Percentiles rank a stretch among this genome's conserved stretches.
These are phyloP conservation scores for Chaetomium cochliodes DNA, from an alignment of 495 filamentous ascomycete genomes.

Conservation along the genomic window DNA sequence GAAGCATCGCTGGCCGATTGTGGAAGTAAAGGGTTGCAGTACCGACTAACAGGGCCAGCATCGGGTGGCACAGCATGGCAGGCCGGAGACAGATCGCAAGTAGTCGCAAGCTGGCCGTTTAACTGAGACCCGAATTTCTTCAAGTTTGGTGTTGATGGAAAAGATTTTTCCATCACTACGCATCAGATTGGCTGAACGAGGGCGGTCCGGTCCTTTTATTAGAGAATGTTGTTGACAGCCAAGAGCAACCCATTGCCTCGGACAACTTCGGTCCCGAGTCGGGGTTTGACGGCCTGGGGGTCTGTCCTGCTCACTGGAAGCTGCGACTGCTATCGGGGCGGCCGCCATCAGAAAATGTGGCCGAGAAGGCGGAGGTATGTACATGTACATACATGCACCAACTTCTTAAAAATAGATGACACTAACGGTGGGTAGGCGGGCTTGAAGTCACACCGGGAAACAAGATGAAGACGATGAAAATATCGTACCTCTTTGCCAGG, in stretches of 20 bases:
- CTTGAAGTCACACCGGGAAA: not conserved
- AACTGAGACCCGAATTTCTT: not conserved
- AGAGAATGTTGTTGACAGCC: not conserved
- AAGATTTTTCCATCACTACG: not conserved
- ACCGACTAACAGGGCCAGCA: not conserved
- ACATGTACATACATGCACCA: not conserved
- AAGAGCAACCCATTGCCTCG: not conserved
- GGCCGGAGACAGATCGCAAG: not conserved
- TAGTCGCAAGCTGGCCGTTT: not conserved
- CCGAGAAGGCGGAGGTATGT: too few species aligned
- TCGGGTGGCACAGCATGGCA: conserved; percentile 4
- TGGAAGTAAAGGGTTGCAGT: conserved; percentile 16
- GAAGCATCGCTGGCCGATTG: not conserved
- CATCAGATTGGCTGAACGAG: not conserved
- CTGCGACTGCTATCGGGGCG: not conserved
- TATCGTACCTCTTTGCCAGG: too few species aligned
- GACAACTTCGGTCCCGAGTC: not conserved
- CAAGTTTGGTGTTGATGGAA: not conserved
- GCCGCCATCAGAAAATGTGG: not conserved
- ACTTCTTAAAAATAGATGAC: not conserved
- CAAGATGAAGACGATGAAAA: not conserved
- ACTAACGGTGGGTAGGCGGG: not conserved
- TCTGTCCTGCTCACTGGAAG: too few species aligned
- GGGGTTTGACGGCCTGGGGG: too few species aligned
- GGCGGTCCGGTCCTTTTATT: not conserved